phyloP scores from a whole-genome alignment of 106 monocot species.

The Ottelia alismoides region DNA sequence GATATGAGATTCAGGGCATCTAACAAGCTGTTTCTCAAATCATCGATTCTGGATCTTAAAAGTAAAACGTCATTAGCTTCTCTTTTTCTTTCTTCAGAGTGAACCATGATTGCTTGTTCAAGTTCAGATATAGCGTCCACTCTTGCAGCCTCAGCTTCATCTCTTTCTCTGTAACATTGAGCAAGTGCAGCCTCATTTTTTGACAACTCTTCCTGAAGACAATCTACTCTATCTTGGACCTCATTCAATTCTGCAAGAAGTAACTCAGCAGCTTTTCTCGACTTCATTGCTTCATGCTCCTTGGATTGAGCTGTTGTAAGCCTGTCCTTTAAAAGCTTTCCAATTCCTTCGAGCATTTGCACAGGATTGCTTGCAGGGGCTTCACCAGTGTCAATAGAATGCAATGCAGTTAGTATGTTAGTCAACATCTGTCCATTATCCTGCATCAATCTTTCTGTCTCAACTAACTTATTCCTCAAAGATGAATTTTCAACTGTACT shows the following conservation, averaged over 20 bases:
- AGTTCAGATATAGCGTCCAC: constrained; percentile 40
- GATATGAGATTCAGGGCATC: constrained; percentile 29
- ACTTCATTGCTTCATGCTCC: constrained; percentile 61
- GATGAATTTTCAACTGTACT: constrained; percentile 43
- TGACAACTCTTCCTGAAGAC: constrained; percentile 64
- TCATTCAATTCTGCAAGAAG: constrained; percentile 88
- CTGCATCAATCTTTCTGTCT: constrained; percentile 27
- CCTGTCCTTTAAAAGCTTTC: constrained; percentile 35
- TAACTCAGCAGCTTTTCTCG: constrained; percentile 64
- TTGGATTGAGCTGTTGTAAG: constrained; percentile 26
- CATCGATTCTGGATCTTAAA: constrained; percentile 29
- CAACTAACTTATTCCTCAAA: constrained; percentile 35
- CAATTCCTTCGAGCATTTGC: constrained; percentile 36
- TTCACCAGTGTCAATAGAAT: constrained; percentile 38
- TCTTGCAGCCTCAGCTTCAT: constrained; percentile 39
- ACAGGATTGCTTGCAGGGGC: constrained; percentile 40
- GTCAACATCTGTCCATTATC: constrained; percentile 23
- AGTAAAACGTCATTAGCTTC: constrained; percentile 29
- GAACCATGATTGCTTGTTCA: constrained; percentile 24
- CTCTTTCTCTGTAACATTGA: constrained; percentile 35
- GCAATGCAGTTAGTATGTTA: constrained; percentile 33
- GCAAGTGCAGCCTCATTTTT: constrained; percentile 29
- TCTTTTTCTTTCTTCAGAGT: constrained; percentile 43
- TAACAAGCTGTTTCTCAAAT: constrained; percentile 34
- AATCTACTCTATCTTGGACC: constrained; percentile 83